These are phyloP conservation scores for Jatropha multifida DNA, from an alignment of 441 rosid genomes.

Conservation along the genomic window DNA sequence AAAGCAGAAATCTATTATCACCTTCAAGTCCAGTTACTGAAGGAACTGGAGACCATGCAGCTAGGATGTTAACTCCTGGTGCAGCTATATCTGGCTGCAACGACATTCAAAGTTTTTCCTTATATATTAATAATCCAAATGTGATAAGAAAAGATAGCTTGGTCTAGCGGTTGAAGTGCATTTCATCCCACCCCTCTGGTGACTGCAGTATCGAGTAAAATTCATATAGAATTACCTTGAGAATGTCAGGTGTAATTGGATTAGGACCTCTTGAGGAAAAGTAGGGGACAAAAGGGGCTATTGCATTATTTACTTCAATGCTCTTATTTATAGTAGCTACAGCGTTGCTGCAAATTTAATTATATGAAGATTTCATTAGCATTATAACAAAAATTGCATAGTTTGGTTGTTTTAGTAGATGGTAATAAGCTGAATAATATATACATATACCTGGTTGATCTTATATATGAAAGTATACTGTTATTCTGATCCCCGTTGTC, in stretches of 20 bases:
- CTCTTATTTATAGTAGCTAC: not conserved
- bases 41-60: constrained; percentile 33
- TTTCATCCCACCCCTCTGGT: no score
- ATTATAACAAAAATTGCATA: constrained; percentile 1
- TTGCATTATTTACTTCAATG: not conserved
- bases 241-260: constrained; percentile 23
- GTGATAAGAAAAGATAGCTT: no score
- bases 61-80: constrained; percentile 50
- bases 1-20: constrained; percentile 18
- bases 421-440: not conserved
- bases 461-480: constrained; percentile 19
- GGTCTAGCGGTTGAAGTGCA: no score
- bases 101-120: no score
- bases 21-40: constrained; percentile 9
- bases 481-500: not conserved
- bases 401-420: not conserved
- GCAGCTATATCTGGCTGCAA: constrained; percentile 50
- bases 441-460: constrained; percentile 21
- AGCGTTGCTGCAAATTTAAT: not conserved
- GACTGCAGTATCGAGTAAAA: no score
- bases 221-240: constrained; percentile 23
- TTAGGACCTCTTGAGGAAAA: constrained; percentile 40
- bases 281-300: constrained; percentile 28
- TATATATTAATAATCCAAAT: no score
- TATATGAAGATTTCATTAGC: not conserved